phyloP scores from a whole-genome alignment of 2,329 filamentous ascomycete species.

The Cladosporium sphaerospermum region DNA sequence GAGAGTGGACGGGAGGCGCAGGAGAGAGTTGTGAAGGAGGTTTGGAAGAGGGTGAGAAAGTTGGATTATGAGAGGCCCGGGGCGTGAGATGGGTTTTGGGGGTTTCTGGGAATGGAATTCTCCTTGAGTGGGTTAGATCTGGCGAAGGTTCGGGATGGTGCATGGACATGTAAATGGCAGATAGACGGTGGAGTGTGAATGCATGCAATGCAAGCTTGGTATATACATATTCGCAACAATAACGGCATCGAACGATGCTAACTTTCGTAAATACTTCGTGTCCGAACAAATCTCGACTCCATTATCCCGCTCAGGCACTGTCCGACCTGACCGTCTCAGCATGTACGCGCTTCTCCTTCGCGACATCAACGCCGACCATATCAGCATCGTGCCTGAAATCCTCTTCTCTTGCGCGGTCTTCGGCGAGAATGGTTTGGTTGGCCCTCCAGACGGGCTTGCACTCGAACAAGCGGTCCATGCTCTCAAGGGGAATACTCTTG shows the following conservation, averaged over 20 bases:
- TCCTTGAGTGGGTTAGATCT: no score
- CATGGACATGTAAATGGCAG: no score
- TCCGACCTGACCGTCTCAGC: conserved; percentile 19
- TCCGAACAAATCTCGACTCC: neutral
- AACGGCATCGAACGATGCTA: no score
- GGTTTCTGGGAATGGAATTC: neutral
- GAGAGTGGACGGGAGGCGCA: conserved; percentile 63
- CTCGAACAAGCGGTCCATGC: conserved; percentile 43
- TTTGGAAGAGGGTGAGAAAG: conserved; percentile 62
- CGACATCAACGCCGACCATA: conserved; percentile 29
- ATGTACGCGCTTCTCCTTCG: conserved; percentile 33
- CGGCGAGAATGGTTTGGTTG: conserved; percentile 34
- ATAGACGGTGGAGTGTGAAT: no score
- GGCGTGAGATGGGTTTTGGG: conserved; percentile 16
- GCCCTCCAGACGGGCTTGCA: conserved; percentile 38
- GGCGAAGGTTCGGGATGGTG: no score
- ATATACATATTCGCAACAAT: no score
- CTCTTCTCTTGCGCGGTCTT: conserved; percentile 33
- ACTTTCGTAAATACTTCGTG: neutral
- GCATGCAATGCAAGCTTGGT: no score
- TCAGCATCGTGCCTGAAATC: conserved; percentile 38
- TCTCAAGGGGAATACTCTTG: conserved; percentile 41
- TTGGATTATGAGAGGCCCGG: conserved; percentile 64
- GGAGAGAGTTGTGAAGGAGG: conserved; percentile 63
- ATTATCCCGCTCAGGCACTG: neutral